Evolutionary conservation across 495 filamentous ascomycete species (phyloP), one percentile per base, ranked within the genome.

Genomic region (Neohortaea acidophila): DNA sequence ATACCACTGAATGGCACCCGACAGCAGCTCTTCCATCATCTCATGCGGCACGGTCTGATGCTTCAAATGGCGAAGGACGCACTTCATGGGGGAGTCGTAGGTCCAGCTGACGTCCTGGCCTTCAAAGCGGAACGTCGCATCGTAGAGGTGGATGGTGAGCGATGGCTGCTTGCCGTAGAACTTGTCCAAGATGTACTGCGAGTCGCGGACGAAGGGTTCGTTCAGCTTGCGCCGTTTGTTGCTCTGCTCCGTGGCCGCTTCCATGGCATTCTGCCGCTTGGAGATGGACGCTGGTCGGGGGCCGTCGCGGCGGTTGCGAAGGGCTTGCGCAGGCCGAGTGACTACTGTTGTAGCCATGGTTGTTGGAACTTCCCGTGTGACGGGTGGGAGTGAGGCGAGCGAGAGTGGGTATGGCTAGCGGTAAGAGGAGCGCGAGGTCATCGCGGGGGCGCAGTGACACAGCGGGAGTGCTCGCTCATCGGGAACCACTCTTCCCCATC

Each of bases 71-170:
- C 87, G 75, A 18, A 94, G 63, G 25, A 93, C 70, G 39, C 81
- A 59, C 49, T 69, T 74, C 84, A 96, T 93, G 32, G 87, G 81
- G 5, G 85, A 93, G 45, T 79, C 80, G 56, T 94, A 94, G 1
- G 70, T 64, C 47, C 93, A 93, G 53, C 77, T 81, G 44, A 86
- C 84, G 57, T 94, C 84, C 60, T 94, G 86, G 43, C 84, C 74
- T 47, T 96, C 89, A 57, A 99, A 92, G 33, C 83, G 79, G 54
- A 92, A 94, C 59, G 93, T 73, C 3, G 67, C 79, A 2, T 74
- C 70, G 53, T 94, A 75, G 1, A 99, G 62, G 59, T 96, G 85
- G 24, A 99, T 59, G 28, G 85, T 73, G 7, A 96, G 63, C 9
- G 84, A 94, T 0, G 91, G 87, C 10, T 71, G 71, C 8, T 63